A percentile compares a stretch with the other conserved stretches of the same genome.
These are phyloP conservation scores for Hypoxylon sp. DNA, from an alignment of 2,329 filamentous ascomycete genomes.

Conservation along the genomic window DNA sequence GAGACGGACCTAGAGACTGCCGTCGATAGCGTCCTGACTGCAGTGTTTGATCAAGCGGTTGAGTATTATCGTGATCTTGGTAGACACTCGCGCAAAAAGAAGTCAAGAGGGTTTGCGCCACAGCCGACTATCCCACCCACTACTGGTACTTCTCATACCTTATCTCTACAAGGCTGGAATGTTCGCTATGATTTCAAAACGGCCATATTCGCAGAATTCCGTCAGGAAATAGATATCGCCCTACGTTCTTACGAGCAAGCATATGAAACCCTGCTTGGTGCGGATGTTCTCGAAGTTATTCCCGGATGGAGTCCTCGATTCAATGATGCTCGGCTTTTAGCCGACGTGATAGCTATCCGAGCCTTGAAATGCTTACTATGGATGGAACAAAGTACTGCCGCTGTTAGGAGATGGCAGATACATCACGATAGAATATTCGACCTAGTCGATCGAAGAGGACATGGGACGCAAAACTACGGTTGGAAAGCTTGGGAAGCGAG, in stretches of 20 bases:
- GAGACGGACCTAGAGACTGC: constrained; percentile 80
- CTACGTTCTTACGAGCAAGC: constrained; percentile 88
- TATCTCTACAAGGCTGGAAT: constrained; percentile 91
- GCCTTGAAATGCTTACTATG: constrained; percentile 87
- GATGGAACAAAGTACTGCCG: constrained; percentile 82
- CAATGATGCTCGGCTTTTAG: constrained; percentile 90
- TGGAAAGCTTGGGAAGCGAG: constrained; percentile 95
- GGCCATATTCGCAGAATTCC: constrained; percentile 90
- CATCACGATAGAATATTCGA: constrained; percentile 82
- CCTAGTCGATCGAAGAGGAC: constrained; percentile 85
- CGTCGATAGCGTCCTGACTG: constrained; percentile 78
- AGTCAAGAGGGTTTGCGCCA: constrained; percentile 81
- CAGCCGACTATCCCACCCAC: constrained; percentile 87
- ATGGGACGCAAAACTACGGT: constrained; percentile 89
- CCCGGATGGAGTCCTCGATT: constrained; percentile 92
- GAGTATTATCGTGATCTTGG: constrained; percentile 96
- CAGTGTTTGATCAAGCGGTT: constrained; percentile 80
- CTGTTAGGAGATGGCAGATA: constrained; percentile 83
- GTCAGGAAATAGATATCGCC: constrained; percentile 91
- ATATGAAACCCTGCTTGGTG: constrained; percentile 84
- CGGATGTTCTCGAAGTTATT: constrained; percentile 89
- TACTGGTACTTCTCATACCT: constrained; percentile 84
- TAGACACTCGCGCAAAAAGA: constrained; percentile 92
- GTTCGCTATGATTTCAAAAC: constrained; percentile 96
- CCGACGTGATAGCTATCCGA: constrained; percentile 85